These are phyloP conservation scores for Zygosaccharomyces lentus DNA, from an alignment of 805 yeast genomes.

Conservation along the genomic window DNA sequence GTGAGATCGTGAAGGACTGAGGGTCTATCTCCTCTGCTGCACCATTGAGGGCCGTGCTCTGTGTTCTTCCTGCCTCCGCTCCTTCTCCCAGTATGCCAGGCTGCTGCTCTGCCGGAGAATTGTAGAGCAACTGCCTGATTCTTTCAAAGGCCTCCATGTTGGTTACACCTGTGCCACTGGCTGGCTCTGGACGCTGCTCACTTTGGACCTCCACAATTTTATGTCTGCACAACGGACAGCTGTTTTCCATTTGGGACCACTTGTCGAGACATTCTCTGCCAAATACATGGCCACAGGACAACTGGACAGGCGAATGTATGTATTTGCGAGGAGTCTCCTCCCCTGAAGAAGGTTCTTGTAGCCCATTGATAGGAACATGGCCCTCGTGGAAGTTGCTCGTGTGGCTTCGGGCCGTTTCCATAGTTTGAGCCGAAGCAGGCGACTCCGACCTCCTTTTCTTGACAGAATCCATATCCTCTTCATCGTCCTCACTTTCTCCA, in stretches of 20 bases:
- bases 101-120: constrained; percentile 7
- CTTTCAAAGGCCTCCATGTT: constrained; percentile 30
- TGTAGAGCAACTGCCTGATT: constrained; percentile 27
- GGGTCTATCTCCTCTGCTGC: constrained; percentile 1
- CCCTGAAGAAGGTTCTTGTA: constrained; percentile 4
- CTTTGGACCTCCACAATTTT: constrained; percentile 38
- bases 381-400: constrained; percentile 2
- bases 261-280: constrained; percentile 80
- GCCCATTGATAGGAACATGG: neutral
- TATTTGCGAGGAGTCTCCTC: constrained; percentile 27
- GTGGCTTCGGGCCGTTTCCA: constrained; percentile 5
- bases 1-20: constrained; percentile 17
- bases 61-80: neutral
- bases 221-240: constrained; percentile 84
- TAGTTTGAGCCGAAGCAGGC: constrained; percentile 8
- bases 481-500: constrained; percentile 19
- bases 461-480: constrained; percentile 20
- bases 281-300: constrained; percentile 86
- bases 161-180: constrained; percentile 9
- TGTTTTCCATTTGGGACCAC: constrained; percentile 71
- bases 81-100: neutral
- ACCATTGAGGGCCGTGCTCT: neutral
- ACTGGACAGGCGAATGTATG: constrained; percentile 59
- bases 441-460: constrained; percentile 22
- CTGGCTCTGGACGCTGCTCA: constrained; percentile 6